Percentiles rank a stretch among this genome's conserved stretches.
Conservation (phyloP, 805 yeast genomes). For the Candida ficus region DNA sequence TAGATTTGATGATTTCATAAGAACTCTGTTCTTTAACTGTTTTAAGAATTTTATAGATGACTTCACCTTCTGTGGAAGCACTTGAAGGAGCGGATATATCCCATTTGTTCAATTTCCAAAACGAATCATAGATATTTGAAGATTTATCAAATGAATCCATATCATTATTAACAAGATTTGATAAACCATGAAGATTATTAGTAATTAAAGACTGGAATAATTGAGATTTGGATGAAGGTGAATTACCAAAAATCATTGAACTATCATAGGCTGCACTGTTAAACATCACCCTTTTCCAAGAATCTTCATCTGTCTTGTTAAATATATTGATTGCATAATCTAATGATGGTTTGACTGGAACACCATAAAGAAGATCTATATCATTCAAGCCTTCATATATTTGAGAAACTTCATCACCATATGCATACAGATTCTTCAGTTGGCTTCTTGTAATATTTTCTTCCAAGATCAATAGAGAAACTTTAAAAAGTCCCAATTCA, state of each 20-base stretch:
- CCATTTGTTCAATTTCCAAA: slow-evolving; percentile 80
- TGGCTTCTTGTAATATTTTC: slow-evolving; percentile 17
- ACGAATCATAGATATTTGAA: slow-evolving; percentile 47
- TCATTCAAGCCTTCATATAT: slow-evolving; percentile 56
- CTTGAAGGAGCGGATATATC: slow-evolving; percentile 48
- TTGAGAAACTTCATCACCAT: slow-evolving; percentile 12
- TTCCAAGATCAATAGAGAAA: slow-evolving; percentile 34
- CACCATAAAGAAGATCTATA: slow-evolving; percentile 57
- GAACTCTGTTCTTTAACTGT: slow-evolving; percentile 32
- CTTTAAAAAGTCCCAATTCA: slow-evolving; percentile 19
- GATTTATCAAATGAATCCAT: slow-evolving; percentile 8
- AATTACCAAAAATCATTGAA: slow-evolving; percentile 14
- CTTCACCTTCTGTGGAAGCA: slow-evolving; percentile 36
- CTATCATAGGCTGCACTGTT: slow-evolving; percentile 55
- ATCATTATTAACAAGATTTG: slow-evolving; percentile 38
- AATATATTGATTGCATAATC: slow-evolving; percentile 44
- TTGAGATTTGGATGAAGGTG: slow-evolving; percentile 8
- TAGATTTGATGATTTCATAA: slow-evolving; percentile 6
- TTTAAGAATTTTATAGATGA: slow-evolving; percentile 50
- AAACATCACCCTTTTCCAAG: slow-evolving; percentile 43
- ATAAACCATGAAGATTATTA: slow-evolving; percentile 55
- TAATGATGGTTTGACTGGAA: slow-evolving; percentile 54
- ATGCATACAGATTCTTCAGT: background rate
- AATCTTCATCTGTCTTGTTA: slow-evolving; percentile 25
- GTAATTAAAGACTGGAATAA: slow-evolving; percentile 36